phyloP scores from a whole-genome alignment of 2,329 filamentous ascomycete species.

The Fusarium buharicum region DNA sequence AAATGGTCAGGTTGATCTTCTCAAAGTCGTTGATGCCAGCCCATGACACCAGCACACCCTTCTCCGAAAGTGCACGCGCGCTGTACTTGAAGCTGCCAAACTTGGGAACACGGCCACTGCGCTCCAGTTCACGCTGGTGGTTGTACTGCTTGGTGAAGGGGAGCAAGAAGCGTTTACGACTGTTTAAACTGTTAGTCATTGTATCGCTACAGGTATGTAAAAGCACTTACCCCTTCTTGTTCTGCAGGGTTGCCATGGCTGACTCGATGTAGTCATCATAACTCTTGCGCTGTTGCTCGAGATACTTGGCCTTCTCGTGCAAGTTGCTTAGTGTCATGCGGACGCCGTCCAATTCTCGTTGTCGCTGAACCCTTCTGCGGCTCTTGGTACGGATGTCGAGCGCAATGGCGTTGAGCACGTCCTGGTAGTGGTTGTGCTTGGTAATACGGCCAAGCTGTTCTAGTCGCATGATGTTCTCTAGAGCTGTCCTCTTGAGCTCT shows the following conservation, averaged over 20 bases:
- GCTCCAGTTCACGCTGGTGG: constrained; percentile 94
- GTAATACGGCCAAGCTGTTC: constrained; percentile 90
- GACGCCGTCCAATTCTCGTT: constrained; percentile 88
- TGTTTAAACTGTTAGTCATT: constrained; percentile 48
- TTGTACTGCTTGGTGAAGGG: constrained; percentile 99
- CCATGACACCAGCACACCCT: constrained; percentile 95
- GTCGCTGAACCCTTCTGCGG: constrained; percentile 87
- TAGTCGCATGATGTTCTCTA: constrained; percentile 92
- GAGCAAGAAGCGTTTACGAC: constrained; percentile 91
- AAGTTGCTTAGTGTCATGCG: constrained; percentile 78
- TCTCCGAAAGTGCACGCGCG: constrained; percentile 86
- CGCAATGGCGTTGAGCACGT: constrained; percentile 96
- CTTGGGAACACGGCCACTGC: constrained; percentile 91
- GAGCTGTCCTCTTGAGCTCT: constrained; percentile 89
- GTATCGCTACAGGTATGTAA: background rate
- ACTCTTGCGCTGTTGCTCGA: constrained; percentile 94
- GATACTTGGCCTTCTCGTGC: constrained; percentile 87
- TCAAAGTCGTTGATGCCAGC: constrained; percentile 82
- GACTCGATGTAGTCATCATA: constrained; percentile 99
- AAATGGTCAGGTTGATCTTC: constrained; percentile 92
- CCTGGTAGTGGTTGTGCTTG: constrained; percentile 93
- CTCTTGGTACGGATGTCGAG: constrained; percentile 98
- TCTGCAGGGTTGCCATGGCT: constrained; percentile 95
- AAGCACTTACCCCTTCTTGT: constrained; percentile 81
- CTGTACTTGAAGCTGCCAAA: constrained; percentile 99